Evolutionary conservation across 148 eudicot species (phyloP).

Genomic region (Agrostemma githago): DNA sequence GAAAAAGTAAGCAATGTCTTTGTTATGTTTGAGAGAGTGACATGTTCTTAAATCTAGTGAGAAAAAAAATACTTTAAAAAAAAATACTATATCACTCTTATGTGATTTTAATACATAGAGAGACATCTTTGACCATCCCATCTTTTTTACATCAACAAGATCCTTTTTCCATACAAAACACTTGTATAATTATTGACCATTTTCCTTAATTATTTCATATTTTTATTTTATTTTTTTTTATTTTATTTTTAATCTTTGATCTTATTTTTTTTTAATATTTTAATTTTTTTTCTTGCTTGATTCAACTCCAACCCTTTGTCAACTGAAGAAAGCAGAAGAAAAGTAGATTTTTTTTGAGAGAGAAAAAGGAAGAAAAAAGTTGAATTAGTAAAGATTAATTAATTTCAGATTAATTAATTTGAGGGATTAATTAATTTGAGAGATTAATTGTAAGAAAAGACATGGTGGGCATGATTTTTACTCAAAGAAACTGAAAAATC

Average conservation of each 20-base stretch:
- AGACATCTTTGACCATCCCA: slow-evolving; percentile 34
- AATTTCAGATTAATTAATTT: background rate
- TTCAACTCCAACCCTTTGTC: slow-evolving; percentile 30
- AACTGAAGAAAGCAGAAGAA: slow-evolving; percentile 25
- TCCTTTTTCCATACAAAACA: background rate
- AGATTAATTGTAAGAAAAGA: background rate
- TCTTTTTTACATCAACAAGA: slow-evolving; percentile 16
- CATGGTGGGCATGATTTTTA: slow-evolving; percentile 22
- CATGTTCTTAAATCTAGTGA: slow-evolving; percentile 1
- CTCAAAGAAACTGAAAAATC: slow-evolving; percentile 10
- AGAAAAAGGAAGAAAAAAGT: slow-evolving; percentile 10
- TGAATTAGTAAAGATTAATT: slow-evolving; percentile 19
- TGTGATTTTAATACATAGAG: background rate
- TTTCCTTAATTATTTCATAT: background rate
- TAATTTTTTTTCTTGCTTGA: slow-evolving; percentile 15
- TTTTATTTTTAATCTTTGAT: background rate
- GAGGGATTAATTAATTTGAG: background rate
- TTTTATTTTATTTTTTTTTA: background rate
- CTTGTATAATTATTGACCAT: background rate
- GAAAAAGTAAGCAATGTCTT: slow-evolving; percentile 24
- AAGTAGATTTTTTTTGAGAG: slow-evolving; percentile 12
- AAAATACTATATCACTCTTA: too few species aligned
- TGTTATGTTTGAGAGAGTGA: slow-evolving; percentile 32
- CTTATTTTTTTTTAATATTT: background rate
- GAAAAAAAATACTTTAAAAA: background rate